A percentile compares a stretch with the other conserved stretches of the same genome.
These are phyloP conservation scores for Pisolithus marmoratus DNA, from an alignment of 768 basidiomycete species.

Conservation along the genomic window DNA sequence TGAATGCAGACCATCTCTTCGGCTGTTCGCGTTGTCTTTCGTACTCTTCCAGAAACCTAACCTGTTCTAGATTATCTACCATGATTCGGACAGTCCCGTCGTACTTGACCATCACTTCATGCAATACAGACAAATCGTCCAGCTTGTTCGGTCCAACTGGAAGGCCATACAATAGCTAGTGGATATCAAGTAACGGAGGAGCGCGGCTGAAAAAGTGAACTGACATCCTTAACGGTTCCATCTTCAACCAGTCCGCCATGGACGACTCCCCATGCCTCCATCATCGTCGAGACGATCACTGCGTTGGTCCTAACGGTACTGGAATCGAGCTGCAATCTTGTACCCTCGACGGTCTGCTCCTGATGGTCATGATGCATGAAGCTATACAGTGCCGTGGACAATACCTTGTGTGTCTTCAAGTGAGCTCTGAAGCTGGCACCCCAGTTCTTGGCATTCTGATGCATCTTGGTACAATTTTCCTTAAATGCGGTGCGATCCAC, in stretches of 20 bases:
- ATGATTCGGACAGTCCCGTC: slow-evolving; percentile 64
- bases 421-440: slow-evolving; percentile 75
- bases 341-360: slow-evolving; percentile 67
- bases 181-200: slow-evolving; percentile 3
- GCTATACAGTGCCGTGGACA: neutral
- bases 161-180: slow-evolving; percentile 75
- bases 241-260: slow-evolving; percentile 63
- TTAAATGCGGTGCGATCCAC: slow-evolving; percentile 71
- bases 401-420: slow-evolving; percentile 79
- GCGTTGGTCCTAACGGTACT: slow-evolving; percentile 47
- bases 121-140: slow-evolving; percentile 56
- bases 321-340: slow-evolving; percentile 60
- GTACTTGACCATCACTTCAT: slow-evolving; percentile 46
- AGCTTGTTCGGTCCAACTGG: slow-evolving; percentile 70
- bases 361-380: slow-evolving; percentile 4
- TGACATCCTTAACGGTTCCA: slow-evolving; percentile 71
- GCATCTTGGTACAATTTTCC: slow-evolving; percentile 71
- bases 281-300: slow-evolving; percentile 75
- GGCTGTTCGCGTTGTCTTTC: slow-evolving; percentile 37
- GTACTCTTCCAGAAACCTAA: slow-evolving; percentile 57
- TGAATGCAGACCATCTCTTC: slow-evolving; percentile 67
- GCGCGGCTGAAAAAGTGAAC: slow-evolving; percentile 19
- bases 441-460: slow-evolving; percentile 56
- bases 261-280: slow-evolving; percentile 76
- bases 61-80: slow-evolving; percentile 72